Evolutionary conservation across 2,329 filamentous ascomycete species (phyloP), one percentile per base, ranked within the genome.

Genomic region (Clonostachys solani): DNA sequence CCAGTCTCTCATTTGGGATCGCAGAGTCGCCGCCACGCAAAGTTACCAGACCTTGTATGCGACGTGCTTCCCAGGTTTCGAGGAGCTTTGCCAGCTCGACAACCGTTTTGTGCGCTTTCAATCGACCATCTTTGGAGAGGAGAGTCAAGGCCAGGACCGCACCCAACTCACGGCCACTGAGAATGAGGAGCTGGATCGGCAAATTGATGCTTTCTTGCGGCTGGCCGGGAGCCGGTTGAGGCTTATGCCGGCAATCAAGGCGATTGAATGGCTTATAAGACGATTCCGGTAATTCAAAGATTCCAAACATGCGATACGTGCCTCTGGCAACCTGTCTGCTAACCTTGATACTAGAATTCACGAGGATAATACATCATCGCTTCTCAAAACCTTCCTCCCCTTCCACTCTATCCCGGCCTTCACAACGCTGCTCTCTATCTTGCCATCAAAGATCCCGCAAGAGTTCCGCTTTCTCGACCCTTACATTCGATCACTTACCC

Each of bases 1-100:
- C 54, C 92, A 96, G 68, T 99, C 94, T 46, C 74, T 99, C 51
- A 89, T 99, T 50, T 99, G 95, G 73, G 92, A 96, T 58, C 80
- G 88, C 50, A 83, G 84, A 61, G 78, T 92, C 56, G 94, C 94
- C 44, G 86, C 87, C 6, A 84, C 84, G 15, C 94, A 99, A 72
- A 94, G 86, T 60, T 96, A 92, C 66, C 89, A 96, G 61, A 88
- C 86, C 5, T 79, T 99, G 49, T 97, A 88, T 65, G 81, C 87
- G 48, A 81, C 95, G 63, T 97, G 92, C 63, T 76, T 84, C 55
- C 89, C 95, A 60, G 94, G 92, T 3, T 99, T 92, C 60, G 83
- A 91, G 53, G 94, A 99, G 60, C 75, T 99, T 49, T 97, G 94
- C 67, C 82, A 84, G 55, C 77, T 99, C 46, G 95, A 99, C 64